These are phyloP conservation scores for Microbotryum saponariae DNA, from an alignment of 1,284 basidiomycete species.

Conservation along the genomic window DNA sequence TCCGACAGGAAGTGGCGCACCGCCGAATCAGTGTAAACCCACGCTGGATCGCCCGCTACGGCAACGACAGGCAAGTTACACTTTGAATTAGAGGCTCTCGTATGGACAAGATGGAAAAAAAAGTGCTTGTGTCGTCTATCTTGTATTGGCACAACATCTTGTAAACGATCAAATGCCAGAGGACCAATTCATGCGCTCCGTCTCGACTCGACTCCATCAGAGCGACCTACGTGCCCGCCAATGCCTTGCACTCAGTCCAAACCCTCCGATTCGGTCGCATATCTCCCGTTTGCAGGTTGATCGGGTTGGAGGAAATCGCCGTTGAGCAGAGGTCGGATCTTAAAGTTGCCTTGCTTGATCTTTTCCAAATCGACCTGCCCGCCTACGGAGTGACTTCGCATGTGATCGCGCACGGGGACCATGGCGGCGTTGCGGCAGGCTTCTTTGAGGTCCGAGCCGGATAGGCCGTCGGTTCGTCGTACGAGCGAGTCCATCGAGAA, in stretches of 20 bases:
- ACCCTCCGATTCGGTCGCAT: constrained; percentile 4
- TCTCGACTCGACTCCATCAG: not conserved
- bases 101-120: too few species aligned
- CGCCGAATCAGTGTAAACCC: too few species aligned
- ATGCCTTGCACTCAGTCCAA: constrained; percentile 11
- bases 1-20: too few species aligned
- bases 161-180: not conserved
- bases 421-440: constrained; percentile 66
- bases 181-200: not conserved
- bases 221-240: not conserved
- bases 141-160: not conserved
- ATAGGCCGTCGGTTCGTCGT: constrained; percentile 63
- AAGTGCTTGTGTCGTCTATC: too few species aligned
- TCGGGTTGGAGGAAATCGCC: constrained; percentile 24
- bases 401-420: constrained; percentile 75
- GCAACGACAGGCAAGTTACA: too few species aligned
- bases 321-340: constrained; percentile 22
- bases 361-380: constrained; percentile 29
- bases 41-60: too few species aligned
- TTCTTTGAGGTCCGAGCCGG: constrained; percentile 88
- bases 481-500: constrained; percentile 67
- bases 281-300: not conserved
- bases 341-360: constrained; percentile 23
- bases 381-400: constrained; percentile 41
- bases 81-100: too few species aligned